phyloP scores from a whole-genome alignment of 306 rosid species.

The Quercus rubra region DNA sequence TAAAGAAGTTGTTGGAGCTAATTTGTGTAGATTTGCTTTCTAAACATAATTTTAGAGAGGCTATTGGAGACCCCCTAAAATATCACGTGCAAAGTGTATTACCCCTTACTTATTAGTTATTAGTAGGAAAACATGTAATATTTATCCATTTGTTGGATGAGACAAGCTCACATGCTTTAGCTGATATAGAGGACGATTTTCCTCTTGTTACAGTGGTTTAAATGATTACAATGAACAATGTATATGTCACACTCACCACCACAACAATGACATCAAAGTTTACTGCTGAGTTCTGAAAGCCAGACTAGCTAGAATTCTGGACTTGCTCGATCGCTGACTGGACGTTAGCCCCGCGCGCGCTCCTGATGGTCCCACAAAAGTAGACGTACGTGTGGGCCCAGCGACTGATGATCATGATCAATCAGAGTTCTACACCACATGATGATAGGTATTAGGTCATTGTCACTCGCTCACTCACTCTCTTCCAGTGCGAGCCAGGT shows the following conservation, averaged over 20 bases:
- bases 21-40: too few species aligned
- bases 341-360: not conserved
- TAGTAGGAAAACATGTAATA: not conserved
- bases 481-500: slow-evolving; percentile 48
- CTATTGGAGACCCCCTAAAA: too few species aligned
- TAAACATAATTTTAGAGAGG: too few species aligned
- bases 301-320: not conserved
- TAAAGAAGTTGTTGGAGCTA: too few species aligned
- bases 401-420: not conserved
- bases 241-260: not conserved
- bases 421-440: slow-evolving; percentile 17
- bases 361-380: slow-evolving; percentile 8
- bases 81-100: too few species aligned
- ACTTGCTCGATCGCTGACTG: not conserved
- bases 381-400: not conserved
- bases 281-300: not conserved
- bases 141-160: slow-evolving; percentile 1
- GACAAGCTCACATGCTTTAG: slow-evolving; percentile 12
- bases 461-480: slow-evolving; percentile 9
- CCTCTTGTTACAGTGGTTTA: not conserved
- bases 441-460: slow-evolving; percentile 36
- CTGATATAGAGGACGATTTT: not conserved
- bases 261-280: not conserved
- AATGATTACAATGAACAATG: not conserved
- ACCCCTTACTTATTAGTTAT: too few species aligned